Conservation (phyloP, 169 alveolate genomes). For the Plasmodium coatneyi region DNA sequence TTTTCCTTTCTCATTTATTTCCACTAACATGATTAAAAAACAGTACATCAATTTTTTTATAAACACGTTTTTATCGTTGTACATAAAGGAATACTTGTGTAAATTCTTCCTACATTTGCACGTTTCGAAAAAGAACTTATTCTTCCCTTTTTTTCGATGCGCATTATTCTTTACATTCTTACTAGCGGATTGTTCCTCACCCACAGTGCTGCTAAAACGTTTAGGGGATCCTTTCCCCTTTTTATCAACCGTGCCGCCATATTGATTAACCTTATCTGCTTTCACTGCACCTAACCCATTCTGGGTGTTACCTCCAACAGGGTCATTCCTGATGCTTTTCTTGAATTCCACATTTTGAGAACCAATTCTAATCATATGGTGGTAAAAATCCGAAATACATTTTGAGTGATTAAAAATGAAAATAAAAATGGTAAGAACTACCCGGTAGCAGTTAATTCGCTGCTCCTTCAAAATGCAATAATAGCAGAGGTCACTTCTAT, state of each 20-base stretch:
- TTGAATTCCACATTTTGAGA: constrained; percentile 26
- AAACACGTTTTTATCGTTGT: neutral
- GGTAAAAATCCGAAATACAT: constrained; percentile 66
- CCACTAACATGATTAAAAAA: constrained; percentile 52
- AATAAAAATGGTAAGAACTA: constrained; percentile 35
- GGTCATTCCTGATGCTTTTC: neutral
- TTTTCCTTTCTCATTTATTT: constrained; percentile 20
- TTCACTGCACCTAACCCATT: neutral
- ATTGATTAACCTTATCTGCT: neutral
- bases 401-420: constrained; percentile 54
- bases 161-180: neutral
- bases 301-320: neutral
- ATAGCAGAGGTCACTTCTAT: constrained; percentile 27
- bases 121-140: constrained; percentile 6
- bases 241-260: neutral
- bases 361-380: constrained; percentile 40
- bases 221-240: neutral
- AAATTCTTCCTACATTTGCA: constrained; percentile 48
- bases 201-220: neutral
- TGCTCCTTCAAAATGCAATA: constrained; percentile 30
- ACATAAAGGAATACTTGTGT: constrained; percentile 32
- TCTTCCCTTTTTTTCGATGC: neutral
- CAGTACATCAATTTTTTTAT: constrained; percentile 60
- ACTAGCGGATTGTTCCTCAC: neutral
- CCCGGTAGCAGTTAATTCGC: constrained; percentile 55